Percentiles rank a stretch among this genome's conserved stretches.
Conservation (phyloP, 805 yeast species). For the Starmera pachycereana region DNA sequence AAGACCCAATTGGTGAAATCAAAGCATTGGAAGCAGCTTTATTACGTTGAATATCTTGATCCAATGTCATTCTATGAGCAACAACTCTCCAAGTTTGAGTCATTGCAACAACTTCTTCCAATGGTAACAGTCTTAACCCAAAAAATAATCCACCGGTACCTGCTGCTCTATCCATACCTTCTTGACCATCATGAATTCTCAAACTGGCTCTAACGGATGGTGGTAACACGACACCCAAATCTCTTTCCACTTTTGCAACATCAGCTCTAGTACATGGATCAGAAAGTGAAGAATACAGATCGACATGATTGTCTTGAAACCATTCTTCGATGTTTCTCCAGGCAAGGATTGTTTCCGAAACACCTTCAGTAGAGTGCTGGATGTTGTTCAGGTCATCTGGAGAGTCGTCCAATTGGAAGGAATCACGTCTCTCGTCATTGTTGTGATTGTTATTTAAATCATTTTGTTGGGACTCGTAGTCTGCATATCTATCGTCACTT, state of each 20-base stretch:
- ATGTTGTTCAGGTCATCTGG: conserved; percentile 21
- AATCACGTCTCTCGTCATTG: conserved; percentile 2
- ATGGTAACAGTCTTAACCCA: conserved; percentile 69
- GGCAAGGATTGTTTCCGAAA: conserved; percentile 63
- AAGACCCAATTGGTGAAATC: conserved; percentile 17
- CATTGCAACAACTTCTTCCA: conserved; percentile 74
- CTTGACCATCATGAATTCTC: conserved; percentile 87
- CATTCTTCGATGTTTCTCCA: conserved; percentile 88
- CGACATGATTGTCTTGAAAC: conserved; percentile 72
- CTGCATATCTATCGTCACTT: conserved; percentile 63
- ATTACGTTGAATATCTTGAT: conserved; percentile 15
- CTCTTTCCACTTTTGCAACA: conserved; percentile 73
- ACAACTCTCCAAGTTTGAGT: conserved; percentile 81
- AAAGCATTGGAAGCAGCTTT: conserved; percentile 12
- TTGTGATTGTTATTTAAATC: conserved; percentile 16
- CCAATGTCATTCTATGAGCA: conserved; percentile 30
- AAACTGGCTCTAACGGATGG: conserved; percentile 72
- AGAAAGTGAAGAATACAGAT: conserved; percentile 66
- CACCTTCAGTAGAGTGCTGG: conserved; percentile 41
- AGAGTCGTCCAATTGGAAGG: conserved; percentile 15
- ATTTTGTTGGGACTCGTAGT: conserved; percentile 40
- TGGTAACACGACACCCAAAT: conserved; percentile 66
- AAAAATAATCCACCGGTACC: conserved; percentile 66
- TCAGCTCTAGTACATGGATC: conserved; percentile 76
- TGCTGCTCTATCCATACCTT: conserved; percentile 58